Base-by-base conservation (phyloP, 306 rosid species). In the Glycine latifolia region DNA sequence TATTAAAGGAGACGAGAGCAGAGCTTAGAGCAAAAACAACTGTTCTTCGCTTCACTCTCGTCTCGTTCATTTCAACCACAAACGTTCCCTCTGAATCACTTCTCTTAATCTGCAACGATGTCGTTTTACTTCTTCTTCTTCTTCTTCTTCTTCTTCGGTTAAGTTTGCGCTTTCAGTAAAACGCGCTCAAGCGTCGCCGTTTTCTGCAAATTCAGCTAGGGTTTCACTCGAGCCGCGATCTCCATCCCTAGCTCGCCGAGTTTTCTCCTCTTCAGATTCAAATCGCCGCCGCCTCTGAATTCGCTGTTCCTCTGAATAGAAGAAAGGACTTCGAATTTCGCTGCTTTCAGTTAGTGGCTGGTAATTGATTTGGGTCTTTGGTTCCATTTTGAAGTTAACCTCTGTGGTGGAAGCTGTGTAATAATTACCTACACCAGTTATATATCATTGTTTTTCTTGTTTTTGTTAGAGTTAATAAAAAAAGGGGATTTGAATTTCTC, bases 201-300 rank as follows among this genome's bases (percentile, higher is more conserved):
- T 73, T 73, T 46, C 82, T 43, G 7, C 31, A 2, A 71, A 5
- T 58, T 78, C 71, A 33, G 5, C 26, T 73, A 84, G 84, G 87
- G 84, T 84, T 84, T 84, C 87, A 26, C 15, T 67, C n/a, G 4
- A 9, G 12, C 76, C 4, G 46, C 43, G 76, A 83, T 78, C 83
- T 78, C n/a, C 16, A 60, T 5, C 58, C 20, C 31, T 26, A 26
- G 31, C 31, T 26, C 31, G 31, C 31, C 31, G 31, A 0, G 31
- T 26, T 26, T 26, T 26, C 31, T 17, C n/a, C n/a, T 63, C 43
- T 3, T 50, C 33, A 10, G 13, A 0, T 50, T 16, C 58, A 66
- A 73, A 47, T 78, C 31, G 1, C 31, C 41, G 46, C 76, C 5
- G 71, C 63, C 11, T 68, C 63, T 47, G 12, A 55, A 11, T 77